Evolutionary conservation across 2,329 filamentous ascomycete species (phyloP).

Genomic region (Alternaria conjuncta): DNA sequence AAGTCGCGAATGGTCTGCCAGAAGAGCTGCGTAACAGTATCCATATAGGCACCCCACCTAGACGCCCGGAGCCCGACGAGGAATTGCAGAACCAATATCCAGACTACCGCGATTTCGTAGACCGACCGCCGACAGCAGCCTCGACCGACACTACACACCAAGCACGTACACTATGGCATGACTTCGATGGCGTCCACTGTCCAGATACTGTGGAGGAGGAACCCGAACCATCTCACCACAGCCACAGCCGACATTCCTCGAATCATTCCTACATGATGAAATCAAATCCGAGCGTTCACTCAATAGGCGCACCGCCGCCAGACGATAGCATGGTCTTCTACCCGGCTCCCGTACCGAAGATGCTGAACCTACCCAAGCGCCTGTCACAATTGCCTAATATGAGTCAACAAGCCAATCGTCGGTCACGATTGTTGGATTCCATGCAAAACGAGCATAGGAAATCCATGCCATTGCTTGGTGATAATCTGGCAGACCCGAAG

Average conservation of each 20-base stretch:
- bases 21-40: slow-evolving; percentile 37
- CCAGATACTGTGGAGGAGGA: slow-evolving; percentile 55
- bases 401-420: slow-evolving; percentile 69
- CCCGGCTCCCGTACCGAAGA: slow-evolving; percentile 89
- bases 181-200: slow-evolving; percentile 83
- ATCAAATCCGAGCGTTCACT: slow-evolving; percentile 24
- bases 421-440: slow-evolving; percentile 73
- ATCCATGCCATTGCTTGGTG: slow-evolving; percentile 49
- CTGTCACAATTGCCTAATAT: slow-evolving; percentile 76
- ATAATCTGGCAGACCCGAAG: slow-evolving; percentile 9
- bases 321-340: slow-evolving; percentile 91
- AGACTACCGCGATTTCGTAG: slow-evolving; percentile 39
- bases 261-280: slow-evolving; percentile 55
- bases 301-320: slow-evolving; percentile 57
- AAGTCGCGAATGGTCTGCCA: slow-evolving; percentile 44
- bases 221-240: slow-evolving; percentile 29
- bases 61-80: slow-evolving; percentile 12
- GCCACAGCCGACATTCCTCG: slow-evolving; percentile 33
- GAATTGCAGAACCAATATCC: slow-evolving; percentile 12
- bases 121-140: slow-evolving; percentile 59
- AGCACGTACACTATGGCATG: slow-evolving; percentile 71
- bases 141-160: slow-evolving; percentile 70
- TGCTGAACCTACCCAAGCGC: slow-evolving; percentile 90
- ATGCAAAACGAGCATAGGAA: slow-evolving; percentile 64
- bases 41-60: slow-evolving; percentile 13